phyloP scores from a whole-genome alignment of 2,329 filamentous ascomycete genomes.

The Zymoseptoria crescenta region DNA sequence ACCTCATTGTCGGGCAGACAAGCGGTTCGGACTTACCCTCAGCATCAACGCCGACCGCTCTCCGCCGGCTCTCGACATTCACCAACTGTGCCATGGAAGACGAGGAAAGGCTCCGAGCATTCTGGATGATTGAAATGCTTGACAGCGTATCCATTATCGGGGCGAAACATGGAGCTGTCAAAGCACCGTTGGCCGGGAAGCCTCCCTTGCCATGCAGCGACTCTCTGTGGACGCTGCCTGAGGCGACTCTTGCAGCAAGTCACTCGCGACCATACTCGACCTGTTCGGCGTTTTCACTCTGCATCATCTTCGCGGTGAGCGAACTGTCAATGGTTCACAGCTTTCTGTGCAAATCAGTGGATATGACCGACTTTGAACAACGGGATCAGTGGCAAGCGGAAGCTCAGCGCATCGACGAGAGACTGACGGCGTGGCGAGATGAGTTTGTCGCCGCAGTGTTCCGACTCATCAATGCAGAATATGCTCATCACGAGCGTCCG shows the following conservation, averaged over 20 bases:
- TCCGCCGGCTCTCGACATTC: constrained; percentile 4
- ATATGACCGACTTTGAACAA: constrained; percentile 19
- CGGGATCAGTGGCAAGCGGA: constrained; percentile 21
- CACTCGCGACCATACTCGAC: constrained; percentile 8
- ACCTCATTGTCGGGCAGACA: not conserved
- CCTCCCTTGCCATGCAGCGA: constrained; percentile 24
- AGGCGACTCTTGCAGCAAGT: constrained; percentile 13
- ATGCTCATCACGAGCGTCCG: constrained; percentile 12
- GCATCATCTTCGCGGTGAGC: constrained; percentile 22
- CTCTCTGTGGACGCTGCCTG: constrained; percentile 22
- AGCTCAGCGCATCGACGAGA: constrained; percentile 21
- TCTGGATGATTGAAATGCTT: constrained; percentile 33
- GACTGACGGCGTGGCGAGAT: constrained; percentile 19
- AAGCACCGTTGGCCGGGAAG: constrained; percentile 22
- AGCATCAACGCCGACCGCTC: constrained; percentile 3
- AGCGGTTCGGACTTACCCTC: not conserved
- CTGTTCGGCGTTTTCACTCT: constrained; percentile 22
- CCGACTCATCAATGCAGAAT: constrained; percentile 9
- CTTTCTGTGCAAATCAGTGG: constrained; percentile 23
- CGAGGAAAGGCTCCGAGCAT: constrained; percentile 31
- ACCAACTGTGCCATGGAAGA: constrained; percentile 26
- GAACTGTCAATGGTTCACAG: constrained; percentile 23
- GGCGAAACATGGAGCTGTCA: constrained; percentile 12
- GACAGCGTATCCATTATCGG: constrained; percentile 30
- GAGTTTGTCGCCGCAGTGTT: constrained; percentile 18